A percentile compares a stretch with the other conserved stretches of the same genome.
These are phyloP conservation scores for Fomitopsis palustris DNA, from an alignment of 1,284 basidiomycete genomes.

Conservation along the genomic window DNA sequence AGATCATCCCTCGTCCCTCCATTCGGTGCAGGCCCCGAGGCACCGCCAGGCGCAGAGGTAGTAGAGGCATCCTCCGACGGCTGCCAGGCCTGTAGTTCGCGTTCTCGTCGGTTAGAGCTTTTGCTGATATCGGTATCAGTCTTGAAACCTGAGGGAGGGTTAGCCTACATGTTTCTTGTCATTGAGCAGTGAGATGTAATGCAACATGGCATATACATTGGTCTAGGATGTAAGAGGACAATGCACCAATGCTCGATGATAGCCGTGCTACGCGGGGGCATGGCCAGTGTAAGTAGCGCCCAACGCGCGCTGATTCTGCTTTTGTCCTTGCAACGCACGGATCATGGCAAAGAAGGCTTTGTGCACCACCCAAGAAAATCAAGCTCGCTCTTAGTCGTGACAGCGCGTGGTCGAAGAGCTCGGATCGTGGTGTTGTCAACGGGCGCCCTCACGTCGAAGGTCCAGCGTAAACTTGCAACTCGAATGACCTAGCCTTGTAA, in stretches of 20 bases:
- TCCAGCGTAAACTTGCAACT: not conserved
- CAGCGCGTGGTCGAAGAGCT: not conserved
- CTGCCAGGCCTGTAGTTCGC: constrained; percentile 85
- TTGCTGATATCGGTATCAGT: constrained; percentile 87
- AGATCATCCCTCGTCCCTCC: constrained; percentile 49
- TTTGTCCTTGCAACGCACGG: not conserved
- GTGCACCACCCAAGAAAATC: too few species aligned
- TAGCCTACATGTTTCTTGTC: not conserved
- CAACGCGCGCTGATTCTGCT: not conserved
- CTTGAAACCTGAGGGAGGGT: constrained; percentile 61
- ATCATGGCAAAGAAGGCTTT: not conserved
- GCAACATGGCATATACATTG: not conserved
- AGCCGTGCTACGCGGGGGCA: not conserved
- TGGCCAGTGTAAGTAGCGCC: not conserved
- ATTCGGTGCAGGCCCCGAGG: constrained; percentile 10
- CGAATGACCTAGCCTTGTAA: not conserved
- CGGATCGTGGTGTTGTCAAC: not conserved
- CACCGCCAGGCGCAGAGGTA: constrained; percentile 12
- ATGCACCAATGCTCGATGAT: too few species aligned
- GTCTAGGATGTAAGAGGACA: not conserved
- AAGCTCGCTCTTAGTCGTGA: too few species aligned
- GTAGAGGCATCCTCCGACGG: constrained; percentile 18
- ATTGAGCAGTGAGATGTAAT: not conserved
- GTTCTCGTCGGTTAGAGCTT: constrained; percentile 54
- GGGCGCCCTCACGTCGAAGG: constrained; percentile 3